Base-by-base conservation (phyloP, 140 eudicot species). In the Cichorium intybus region DNA sequence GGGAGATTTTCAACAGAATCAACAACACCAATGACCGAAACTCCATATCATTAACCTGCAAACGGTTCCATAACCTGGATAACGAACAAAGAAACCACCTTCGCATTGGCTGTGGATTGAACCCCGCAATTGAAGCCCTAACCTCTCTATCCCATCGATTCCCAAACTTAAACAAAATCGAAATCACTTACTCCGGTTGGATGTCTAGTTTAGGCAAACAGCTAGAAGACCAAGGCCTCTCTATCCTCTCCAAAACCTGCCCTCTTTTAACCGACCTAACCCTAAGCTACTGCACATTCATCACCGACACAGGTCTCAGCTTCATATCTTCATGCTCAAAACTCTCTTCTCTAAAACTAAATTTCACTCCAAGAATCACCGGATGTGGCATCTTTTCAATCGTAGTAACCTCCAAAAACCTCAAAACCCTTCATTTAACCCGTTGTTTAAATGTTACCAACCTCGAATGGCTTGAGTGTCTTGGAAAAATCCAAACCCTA, bases 401-500 rank as follows among this genome's bases (percentile, higher is more conserved):
- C 0, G 88, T 87, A 20, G 78, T 79, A 60, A 82, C 86, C 68
- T 87, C 90, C 75, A 90, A 80, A 75, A 77, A 72, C 46, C 82
- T 90, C 9, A 71, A 45, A 21, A 55, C 43, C 8, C 81, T 90
- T 8, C 95, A 90, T 75, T 82, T 90, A 47, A 73, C 57, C 52
- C 85, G 90, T 0, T 87, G 95, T 68, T 79, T 87, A 12, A 82
- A 87, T 57, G 67, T 90, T 9, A 78, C 68, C 23, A 82, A 85
- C 11, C 79, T 77, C 16, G 97, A 84, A 79, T 90, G 97, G 97
- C 77, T 90, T n/a, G 95, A 87, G 74, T 87, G 81, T 79, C 84
- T 90, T 51, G 95, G 97, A 6, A 80, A 75, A 64, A 78, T 65
- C 45, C 84, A 82, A 74, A 80, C 68, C 3, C 84, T 90, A 8